A percentile compares a stretch with the other conserved stretches of the same genome.
Conservation (phyloP, 75 land plant species). For the Cryptomeria japonica region DNA sequence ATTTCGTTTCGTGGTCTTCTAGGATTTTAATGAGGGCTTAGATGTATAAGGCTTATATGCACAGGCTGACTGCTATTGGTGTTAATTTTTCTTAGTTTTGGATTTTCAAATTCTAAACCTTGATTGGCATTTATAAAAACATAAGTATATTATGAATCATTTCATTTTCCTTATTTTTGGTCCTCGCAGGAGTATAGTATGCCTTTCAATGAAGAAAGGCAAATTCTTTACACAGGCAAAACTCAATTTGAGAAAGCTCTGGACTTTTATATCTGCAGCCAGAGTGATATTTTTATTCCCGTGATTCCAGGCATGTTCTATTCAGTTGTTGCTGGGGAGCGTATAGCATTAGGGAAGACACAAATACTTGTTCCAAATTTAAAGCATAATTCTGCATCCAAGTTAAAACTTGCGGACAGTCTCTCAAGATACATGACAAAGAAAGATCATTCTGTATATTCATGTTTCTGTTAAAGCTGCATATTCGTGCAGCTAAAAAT, state of each 20-base stretch:
- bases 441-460: slow-evolving; percentile 29
- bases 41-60: background rate
- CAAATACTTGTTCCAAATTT: slow-evolving; percentile 33
- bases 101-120: background rate
- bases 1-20: background rate
- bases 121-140: background rate
- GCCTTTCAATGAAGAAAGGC: slow-evolving; percentile 51
- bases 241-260: slow-evolving; percentile 43
- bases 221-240: slow-evolving; percentile 32
- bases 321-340: slow-evolving; percentile 21
- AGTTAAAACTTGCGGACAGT: background rate
- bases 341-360: slow-evolving; percentile 26
- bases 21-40: background rate
- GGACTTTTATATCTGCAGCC: slow-evolving; percentile 35
- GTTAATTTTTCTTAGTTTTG: background rate
- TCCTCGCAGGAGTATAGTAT: slow-evolving; percentile 39
- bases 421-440: slow-evolving; percentile 24
- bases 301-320: slow-evolving; percentile 25
- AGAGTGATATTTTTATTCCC: slow-evolving; percentile 42
- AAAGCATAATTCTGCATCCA: slow-evolving; percentile 6
- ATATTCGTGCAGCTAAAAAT: background rate
- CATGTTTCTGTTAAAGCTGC: slow-evolving; percentile 25
- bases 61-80: background rate
- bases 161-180: slow-evolving; percentile 3
- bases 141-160: background rate